These are phyloP conservation scores for Xylariaceae sp. DNA, from an alignment of 2,329 filamentous ascomycete species.

Conservation along the genomic window DNA sequence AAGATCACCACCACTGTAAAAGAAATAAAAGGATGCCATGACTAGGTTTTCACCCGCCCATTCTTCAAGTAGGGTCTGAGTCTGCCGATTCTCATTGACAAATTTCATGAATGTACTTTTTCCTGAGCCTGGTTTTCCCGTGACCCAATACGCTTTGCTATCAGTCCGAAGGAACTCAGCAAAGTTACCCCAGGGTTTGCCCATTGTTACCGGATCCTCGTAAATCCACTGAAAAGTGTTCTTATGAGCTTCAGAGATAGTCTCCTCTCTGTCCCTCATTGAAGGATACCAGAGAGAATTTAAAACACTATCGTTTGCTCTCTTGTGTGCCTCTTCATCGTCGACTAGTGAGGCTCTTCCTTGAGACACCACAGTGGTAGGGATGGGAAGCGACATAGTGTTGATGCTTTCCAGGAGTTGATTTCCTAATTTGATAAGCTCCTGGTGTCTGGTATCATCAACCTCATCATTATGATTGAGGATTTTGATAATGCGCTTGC, in stretches of 20 bases:
- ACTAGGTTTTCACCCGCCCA: slow-evolving; percentile 16
- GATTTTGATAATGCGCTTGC: slow-evolving; percentile 10
- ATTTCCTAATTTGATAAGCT: slow-evolving; percentile 6
- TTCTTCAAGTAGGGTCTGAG: slow-evolving; percentile 12
- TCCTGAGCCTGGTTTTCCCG: slow-evolving; percentile 23
- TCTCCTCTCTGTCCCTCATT: slow-evolving; percentile 17
- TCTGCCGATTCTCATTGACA: slow-evolving; percentile 11
- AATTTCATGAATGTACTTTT: slow-evolving; percentile 27
- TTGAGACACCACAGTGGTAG: not conserved
- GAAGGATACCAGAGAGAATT: slow-evolving; percentile 18
- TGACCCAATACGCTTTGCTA: slow-evolving; percentile 21
- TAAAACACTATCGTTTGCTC: slow-evolving; percentile 13
- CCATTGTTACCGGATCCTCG: slow-evolving; percentile 6
- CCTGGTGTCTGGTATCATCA: slow-evolving; percentile 6
- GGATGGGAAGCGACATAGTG: not conserved
- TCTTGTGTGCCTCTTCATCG: not conserved
- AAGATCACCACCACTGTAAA: slow-evolving; percentile 13
- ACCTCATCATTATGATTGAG: slow-evolving; percentile 10
- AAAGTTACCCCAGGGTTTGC: slow-evolving; percentile 17
- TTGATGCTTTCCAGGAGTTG: slow-evolving; percentile 9
- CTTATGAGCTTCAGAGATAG: slow-evolving; percentile 14
- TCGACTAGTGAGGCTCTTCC: not conserved
- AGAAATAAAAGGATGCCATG: slow-evolving; percentile 20
- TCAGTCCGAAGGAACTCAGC: slow-evolving; percentile 16
- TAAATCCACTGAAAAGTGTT: slow-evolving; percentile 22